Conservation (phyloP, 257 asterid species). For the Sherardia arvensis region DNA sequence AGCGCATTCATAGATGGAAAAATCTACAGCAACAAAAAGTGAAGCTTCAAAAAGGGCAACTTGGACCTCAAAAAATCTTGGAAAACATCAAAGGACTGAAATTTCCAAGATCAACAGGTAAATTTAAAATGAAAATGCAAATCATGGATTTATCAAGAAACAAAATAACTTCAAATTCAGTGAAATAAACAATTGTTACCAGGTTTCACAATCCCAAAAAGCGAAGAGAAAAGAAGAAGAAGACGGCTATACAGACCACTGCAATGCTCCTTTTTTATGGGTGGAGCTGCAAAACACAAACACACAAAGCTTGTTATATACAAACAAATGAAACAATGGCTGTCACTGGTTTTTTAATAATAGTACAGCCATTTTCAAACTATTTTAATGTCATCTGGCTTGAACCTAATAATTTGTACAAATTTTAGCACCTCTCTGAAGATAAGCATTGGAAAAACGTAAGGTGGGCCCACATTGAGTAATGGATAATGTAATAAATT, state of each 20-base stretch:
- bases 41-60: constrained; percentile 20
- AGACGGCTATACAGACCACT: constrained; percentile 19
- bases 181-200: constrained; percentile 16
- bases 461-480: neutral
- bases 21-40: constrained; percentile 11
- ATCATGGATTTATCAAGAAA: neutral
- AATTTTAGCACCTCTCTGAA: neutral
- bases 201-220: constrained; percentile 21
- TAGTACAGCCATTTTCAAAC: neutral
- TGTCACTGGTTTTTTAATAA: constrained; percentile 10
- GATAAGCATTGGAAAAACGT: neutral
- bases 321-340: constrained; percentile 15
- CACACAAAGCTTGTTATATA: constrained; percentile 24
- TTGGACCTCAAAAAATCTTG: constrained; percentile 11
- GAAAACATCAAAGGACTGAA: constrained; percentile 18
- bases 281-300: constrained; percentile 34
- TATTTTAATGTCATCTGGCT: neutral
- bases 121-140: constrained; percentile 23
- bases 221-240: constrained; percentile 8
- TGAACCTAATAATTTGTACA: neutral
- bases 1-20: constrained; percentile 19
- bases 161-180: constrained; percentile 15
- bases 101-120: constrained; percentile 20
- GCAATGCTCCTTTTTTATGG: constrained; percentile 16
- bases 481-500: constrained; percentile 16